Conservation (phyloP, 2,329 filamentous ascomycete species). For the Zelopaecilomyces penicillatus region DNA sequence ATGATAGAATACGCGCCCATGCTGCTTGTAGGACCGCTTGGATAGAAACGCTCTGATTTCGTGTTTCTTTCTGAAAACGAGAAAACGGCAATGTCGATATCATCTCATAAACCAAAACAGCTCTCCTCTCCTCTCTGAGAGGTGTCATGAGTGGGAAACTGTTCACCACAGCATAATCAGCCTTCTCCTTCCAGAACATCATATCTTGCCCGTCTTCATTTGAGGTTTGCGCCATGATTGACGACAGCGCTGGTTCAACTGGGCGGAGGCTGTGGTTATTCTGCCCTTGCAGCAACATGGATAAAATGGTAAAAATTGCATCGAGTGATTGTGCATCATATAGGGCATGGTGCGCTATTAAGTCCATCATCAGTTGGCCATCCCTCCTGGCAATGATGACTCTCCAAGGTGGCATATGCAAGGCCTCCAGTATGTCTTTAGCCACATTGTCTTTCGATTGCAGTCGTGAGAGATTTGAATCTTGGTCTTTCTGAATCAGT, state of each 20-base stretch:
- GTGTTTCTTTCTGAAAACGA: slow-evolving; percentile 48
- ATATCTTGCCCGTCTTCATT: slow-evolving; percentile 24
- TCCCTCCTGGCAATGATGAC: slow-evolving; percentile 37
- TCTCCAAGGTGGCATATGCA: slow-evolving; percentile 56
- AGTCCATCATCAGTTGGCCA: slow-evolving; percentile 25
- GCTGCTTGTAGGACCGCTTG: slow-evolving; percentile 69
- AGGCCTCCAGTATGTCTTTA: slow-evolving; percentile 26
- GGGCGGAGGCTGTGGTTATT: slow-evolving; percentile 7
- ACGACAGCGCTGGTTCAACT: slow-evolving; percentile 29
- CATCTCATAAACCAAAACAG: slow-evolving; percentile 25
- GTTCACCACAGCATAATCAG: slow-evolving; percentile 47
- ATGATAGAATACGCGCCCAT: slow-evolving; percentile 67
- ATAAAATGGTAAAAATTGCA: slow-evolving; percentile 54
- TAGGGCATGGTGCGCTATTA: slow-evolving; percentile 66
- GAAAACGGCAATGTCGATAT: slow-evolving; percentile 30
- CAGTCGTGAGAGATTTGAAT: slow-evolving; percentile 4
- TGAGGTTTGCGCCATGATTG: slow-evolving; percentile 30
- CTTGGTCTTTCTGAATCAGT: background rate
- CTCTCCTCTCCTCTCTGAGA: slow-evolving; percentile 31
- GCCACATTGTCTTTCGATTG: slow-evolving; percentile 30
- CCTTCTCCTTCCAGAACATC: slow-evolving; percentile 55
- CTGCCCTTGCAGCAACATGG: slow-evolving; percentile 16
- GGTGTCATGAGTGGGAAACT: slow-evolving; percentile 73
- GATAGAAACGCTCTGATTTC: slow-evolving; percentile 54
- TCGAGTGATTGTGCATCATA: slow-evolving; percentile 76